Conservation (phyloP, 176 grass and related monocot genomes). For the Paspalum notatum region DNA sequence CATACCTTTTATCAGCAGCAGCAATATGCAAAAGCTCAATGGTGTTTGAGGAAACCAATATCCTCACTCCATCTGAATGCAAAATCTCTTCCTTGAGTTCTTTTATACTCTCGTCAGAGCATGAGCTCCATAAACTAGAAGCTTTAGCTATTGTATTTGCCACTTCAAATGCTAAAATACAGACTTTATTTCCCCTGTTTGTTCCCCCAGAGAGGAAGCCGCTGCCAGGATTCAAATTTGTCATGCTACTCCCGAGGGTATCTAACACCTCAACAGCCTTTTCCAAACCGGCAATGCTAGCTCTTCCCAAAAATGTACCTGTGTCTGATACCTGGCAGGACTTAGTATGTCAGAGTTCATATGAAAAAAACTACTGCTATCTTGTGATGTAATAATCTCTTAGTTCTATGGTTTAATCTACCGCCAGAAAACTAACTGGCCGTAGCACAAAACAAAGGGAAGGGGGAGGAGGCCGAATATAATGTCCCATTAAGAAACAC, state of each 20-base stretch:
- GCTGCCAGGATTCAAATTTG: slow-evolving; percentile 78
- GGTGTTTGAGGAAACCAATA: slow-evolving; percentile 65
- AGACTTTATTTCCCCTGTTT: slow-evolving; percentile 65
- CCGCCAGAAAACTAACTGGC: background rate
- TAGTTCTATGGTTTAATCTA: background rate
- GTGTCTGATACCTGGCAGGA: slow-evolving; percentile 78
- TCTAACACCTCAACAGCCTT: slow-evolving; percentile 89
- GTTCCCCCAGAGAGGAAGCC: slow-evolving; percentile 75
- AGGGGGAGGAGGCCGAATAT: background rate
- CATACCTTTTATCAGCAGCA: slow-evolving; percentile 85
- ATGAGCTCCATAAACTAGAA: slow-evolving; percentile 70
- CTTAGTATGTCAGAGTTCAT: slow-evolving; percentile 49
- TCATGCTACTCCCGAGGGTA: slow-evolving; percentile 87
- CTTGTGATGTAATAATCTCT: background rate
- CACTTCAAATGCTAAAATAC: slow-evolving; percentile 92
- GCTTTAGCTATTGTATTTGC: slow-evolving; percentile 94
- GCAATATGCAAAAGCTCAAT: slow-evolving; percentile 75
- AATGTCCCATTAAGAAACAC: background rate
- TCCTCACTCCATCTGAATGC: slow-evolving; percentile 78
- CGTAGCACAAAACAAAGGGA: background rate
- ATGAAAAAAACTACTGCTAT: slow-evolving; percentile 24
- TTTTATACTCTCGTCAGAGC: slow-evolving; percentile 78
- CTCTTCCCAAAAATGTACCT: slow-evolving; percentile 72
- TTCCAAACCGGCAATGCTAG: slow-evolving; percentile 80
- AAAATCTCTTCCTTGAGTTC: slow-evolving; percentile 79